Percentiles rank a stretch among this genome's conserved stretches.
Conservation (phyloP, 176 grass and related monocot genomes). For the Phyllostachys edulis region DNA sequence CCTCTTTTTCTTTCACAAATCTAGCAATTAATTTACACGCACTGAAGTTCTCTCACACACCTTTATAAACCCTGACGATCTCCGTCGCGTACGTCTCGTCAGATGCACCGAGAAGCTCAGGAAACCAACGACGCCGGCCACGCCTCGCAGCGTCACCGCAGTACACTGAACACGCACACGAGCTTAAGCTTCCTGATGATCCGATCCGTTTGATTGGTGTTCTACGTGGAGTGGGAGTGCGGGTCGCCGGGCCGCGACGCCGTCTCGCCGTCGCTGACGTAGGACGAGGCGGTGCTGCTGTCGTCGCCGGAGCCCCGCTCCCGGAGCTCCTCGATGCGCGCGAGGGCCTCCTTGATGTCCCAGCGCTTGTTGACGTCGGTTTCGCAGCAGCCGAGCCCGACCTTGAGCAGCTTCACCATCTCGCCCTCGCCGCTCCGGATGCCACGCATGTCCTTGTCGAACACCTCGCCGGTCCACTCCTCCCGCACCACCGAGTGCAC, state of each 20-base stretch:
- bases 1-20: neutral
- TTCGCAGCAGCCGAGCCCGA: slow-evolving; percentile 87
- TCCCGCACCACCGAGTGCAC: slow-evolving; percentile 78
- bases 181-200: neutral
- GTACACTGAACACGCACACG: neutral
- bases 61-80: neutral
- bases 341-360: slow-evolving; percentile 52
- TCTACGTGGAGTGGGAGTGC: slow-evolving; percentile 17
- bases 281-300: slow-evolving; percentile 38
- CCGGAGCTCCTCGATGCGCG: slow-evolving; percentile 64
- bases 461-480: slow-evolving; percentile 77
- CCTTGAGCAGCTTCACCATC: slow-evolving; percentile 85
- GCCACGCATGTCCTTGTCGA: slow-evolving; percentile 59
- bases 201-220: neutral
- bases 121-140: neutral
- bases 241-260: neutral
- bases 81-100: neutral
- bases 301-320: slow-evolving; percentile 44
- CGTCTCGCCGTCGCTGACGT: slow-evolving; percentile 31
- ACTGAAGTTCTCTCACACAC: slow-evolving; percentile 5
- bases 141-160: neutral
- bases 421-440: slow-evolving; percentile 57
- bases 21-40: slow-evolving; percentile 34
- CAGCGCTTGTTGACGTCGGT: slow-evolving; percentile 46
- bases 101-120: neutral